Conservation (phyloP, 2,329 filamentous ascomycete species). For the Amphichorda felina region DNA sequence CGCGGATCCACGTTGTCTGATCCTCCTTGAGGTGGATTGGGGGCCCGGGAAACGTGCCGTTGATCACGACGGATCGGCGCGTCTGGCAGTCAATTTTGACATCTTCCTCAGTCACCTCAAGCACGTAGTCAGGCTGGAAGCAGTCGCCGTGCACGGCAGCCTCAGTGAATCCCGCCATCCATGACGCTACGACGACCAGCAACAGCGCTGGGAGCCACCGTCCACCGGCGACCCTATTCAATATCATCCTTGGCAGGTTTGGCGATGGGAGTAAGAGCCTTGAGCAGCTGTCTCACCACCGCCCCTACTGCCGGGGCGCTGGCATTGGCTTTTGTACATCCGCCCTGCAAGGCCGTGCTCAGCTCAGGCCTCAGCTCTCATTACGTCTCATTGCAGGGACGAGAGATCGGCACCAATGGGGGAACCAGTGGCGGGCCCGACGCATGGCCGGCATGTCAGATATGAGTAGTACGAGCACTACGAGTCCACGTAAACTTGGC, state of each 20-base stretch:
- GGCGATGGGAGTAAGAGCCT: no score
- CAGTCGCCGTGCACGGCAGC: conserved; percentile 1
- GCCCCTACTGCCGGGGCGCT: no score
- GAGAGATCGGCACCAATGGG: no score
- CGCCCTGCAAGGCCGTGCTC: no score
- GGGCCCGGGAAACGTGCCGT: conserved; percentile 40
- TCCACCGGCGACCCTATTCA: neutral
- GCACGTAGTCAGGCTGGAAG: conserved; percentile 29
- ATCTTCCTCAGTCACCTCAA: conserved; percentile 30
- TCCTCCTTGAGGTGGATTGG: conserved; percentile 31
- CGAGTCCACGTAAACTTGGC: no score
- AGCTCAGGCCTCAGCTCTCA: no score
- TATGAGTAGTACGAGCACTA: no score
- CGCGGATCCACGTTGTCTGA: conserved; percentile 39
- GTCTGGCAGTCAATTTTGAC: conserved; percentile 11
- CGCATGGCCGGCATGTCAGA: no score
- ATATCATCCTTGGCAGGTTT: neutral
- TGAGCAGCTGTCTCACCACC: no score
- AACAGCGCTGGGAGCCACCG: neutral
- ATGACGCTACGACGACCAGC: neutral
- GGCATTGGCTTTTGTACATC: no score
- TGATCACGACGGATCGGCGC: conserved; percentile 24
- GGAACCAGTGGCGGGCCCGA: no score
- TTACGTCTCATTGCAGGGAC: no score
- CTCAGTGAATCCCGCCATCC: neutral